Evolutionary conservation across 106 monocot species (phyloP).

Genomic region (Dendrobium catenatum): DNA sequence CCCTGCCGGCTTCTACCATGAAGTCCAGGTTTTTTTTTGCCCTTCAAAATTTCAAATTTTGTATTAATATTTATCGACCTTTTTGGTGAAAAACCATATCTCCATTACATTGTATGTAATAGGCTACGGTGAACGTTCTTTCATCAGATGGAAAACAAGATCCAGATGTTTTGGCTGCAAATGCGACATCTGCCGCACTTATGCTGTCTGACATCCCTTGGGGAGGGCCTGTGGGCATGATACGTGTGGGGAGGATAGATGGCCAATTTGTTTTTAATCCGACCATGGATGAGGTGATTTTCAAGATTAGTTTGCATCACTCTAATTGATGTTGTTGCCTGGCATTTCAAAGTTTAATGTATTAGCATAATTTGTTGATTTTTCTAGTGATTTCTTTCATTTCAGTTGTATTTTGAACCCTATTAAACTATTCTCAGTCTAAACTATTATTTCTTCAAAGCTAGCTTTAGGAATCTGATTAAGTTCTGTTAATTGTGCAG

Average conservation of each 20-base stretch:
- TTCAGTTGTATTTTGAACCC: neutral
- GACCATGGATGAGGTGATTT: conserved; percentile 76
- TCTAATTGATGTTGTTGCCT: neutral
- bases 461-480: neutral
- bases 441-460: neutral
- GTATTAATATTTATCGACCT: neutral
- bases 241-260: conserved; percentile 92
- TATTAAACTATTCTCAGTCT: neutral
- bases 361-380: neutral
- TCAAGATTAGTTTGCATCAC: neutral
- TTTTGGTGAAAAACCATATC: neutral
- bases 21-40: conserved; percentile 67
- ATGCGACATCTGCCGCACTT: conserved; percentile 95
- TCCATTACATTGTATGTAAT: conserved; percentile 10
- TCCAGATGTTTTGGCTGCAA: conserved; percentile 98
- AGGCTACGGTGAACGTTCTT: conserved; percentile 80
- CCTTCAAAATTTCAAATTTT: neutral
- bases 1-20: conserved; percentile 88
- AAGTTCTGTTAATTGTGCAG: conserved; percentile 23
- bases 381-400: neutral
- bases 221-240: conserved; percentile 86
- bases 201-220: conserved; percentile 98
- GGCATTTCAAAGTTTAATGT: neutral
- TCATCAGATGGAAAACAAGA: conserved; percentile 95
- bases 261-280: conserved; percentile 86